Evolutionary conservation across 805 yeast species (phyloP).

Genomic region (Saccharomycopsis sp.): DNA sequence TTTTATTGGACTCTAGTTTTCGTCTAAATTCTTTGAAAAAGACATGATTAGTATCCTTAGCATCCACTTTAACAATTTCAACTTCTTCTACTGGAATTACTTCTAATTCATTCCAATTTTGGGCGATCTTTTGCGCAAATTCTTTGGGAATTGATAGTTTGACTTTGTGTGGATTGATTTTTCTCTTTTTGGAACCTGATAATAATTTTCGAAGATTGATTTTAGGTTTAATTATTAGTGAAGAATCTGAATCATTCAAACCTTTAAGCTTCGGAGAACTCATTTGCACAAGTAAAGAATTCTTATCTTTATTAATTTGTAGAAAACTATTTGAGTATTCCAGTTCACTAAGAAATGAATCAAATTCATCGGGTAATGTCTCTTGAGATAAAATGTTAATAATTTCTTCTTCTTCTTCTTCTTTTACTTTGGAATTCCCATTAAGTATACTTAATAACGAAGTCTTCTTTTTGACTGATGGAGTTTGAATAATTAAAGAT

Average conservation of each 20-base stretch:
- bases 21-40: conserved; percentile 8
- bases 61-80: conserved; percentile 8
- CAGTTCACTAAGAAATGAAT: neutral
- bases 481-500: too few relatives aligned
- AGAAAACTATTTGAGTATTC: neutral
- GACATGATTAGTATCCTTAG: neutral
- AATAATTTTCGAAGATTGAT: conserved; percentile 1
- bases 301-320: too few relatives aligned
- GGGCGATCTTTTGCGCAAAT: conserved; percentile 6
- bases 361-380: neutral
- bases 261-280: neutral
- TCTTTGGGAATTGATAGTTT: conserved; percentile 4
- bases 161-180: neutral
- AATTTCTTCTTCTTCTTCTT: neutral
- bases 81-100: too few relatives aligned
- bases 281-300: neutral
- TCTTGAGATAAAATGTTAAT: neutral
- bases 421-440: neutral
- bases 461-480: neutral
- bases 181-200: conserved; percentile 1
- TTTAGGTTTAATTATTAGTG: neutral
- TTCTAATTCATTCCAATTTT: too few relatives aligned
- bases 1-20: conserved; percentile 4
- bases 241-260: neutral
- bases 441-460: neutral